Evolutionary conservation across 2,329 filamentous ascomycete genomes (phyloP), one percentile per base, ranked within the genome.

Genomic region (Pseudocercospora macadamiae): DNA sequence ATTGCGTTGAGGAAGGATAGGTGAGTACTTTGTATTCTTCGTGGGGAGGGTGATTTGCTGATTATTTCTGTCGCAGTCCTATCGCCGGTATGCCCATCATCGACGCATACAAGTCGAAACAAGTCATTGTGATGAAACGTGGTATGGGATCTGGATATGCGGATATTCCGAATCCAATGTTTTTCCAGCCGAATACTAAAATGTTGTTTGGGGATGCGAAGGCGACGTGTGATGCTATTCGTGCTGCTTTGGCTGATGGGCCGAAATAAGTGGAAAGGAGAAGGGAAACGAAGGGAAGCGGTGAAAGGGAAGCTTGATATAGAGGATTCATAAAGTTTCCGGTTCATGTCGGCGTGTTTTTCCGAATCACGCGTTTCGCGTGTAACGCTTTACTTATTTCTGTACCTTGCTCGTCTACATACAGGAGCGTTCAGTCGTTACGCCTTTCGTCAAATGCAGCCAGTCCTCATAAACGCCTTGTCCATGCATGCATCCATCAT

Each of bases 141-240:
- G 88, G 91, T 51, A 88, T 96, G 88, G 88, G 89, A 4, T 93
- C 89, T 72, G 91, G 91, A 62, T 96, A 96, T 74, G 89, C 92
- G 18, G 91, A 96, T 76, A 90, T 96, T 8, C 89, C 89, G 9
- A 96, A 96, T 71, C 91, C 92, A 1, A 93, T 96, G 90, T 95
- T 96, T 75, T 95, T 57, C 37, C 54, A 55, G n/a, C 62, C 56
- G 3, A 89, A 89, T 52, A 92, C 91, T 2, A 90, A 89, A 77
- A 96, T 96, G 92, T 74, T 96, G 59, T 96, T 96, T 76, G 91
- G 92, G 23, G 92, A 96, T 77, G 92, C 92, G 18, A 93, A 91
- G 78, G 83, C 66, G 52, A 70, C 60, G 57, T 72, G 70, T 60
- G 70, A 72, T 64, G 70, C 70, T 8, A 71, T 72, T 60, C 70